Conservation (phyloP, 371 early-diverging fungal genomes). For the Mortierella sp. region DNA sequence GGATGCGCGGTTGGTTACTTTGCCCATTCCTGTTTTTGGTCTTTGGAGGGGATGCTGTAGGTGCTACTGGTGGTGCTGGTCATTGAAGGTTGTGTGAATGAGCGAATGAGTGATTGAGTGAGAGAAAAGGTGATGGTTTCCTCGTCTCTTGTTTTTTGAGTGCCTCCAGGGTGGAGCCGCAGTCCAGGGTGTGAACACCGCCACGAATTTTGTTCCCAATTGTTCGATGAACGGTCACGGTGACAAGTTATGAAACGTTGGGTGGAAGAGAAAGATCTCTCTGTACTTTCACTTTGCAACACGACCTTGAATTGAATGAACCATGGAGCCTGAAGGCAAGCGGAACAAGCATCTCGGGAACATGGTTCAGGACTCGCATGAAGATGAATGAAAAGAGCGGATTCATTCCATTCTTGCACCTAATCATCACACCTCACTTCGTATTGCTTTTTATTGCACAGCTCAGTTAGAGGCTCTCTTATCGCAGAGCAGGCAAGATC, state of each 20-base stretch:
- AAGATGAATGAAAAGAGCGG: background rate
- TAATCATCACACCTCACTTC: background rate
- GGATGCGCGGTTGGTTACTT: constrained; percentile 20
- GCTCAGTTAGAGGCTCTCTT: constrained; percentile 23
- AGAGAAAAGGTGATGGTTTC: background rate
- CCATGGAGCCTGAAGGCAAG: constrained; percentile 9
- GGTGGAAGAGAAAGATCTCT: background rate
- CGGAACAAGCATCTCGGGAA: background rate
- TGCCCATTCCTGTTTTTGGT: constrained; percentile 53
- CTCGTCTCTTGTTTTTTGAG: background rate
- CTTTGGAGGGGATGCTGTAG: constrained; percentile 35
- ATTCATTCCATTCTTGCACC: background rate
- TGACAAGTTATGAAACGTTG: too few species aligned
- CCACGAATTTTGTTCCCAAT: background rate
- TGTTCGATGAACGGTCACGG: constrained; percentile 7
- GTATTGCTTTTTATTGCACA: constrained; percentile 8
- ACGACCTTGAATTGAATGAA: background rate
- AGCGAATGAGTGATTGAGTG: background rate
- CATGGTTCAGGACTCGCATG: background rate
- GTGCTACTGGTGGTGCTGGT: background rate
- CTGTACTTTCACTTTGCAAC: background rate
- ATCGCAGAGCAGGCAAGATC: constrained; percentile 25
- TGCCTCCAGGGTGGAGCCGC: background rate
- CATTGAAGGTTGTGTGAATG: constrained; percentile 5
- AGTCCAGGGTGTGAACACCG: background rate